Base-by-base conservation (phyloP, 1,284 basidiomycete species). In the Coriolopsis trogii region DNA sequence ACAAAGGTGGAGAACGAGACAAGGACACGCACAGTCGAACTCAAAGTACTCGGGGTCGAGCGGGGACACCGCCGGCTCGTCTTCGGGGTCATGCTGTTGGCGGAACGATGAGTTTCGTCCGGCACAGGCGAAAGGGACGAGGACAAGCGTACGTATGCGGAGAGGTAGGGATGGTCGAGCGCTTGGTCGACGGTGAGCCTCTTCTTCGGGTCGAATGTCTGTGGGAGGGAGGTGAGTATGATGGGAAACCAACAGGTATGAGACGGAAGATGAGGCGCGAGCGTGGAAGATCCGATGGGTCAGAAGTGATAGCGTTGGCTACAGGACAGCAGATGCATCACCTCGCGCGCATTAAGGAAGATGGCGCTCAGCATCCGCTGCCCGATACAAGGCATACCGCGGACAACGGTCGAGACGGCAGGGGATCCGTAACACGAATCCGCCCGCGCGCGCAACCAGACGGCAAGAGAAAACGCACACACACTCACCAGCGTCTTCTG, bases 201-300 rank as follows among this genome's bases (percentile, higher is more conserved):
- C 70, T 91, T 90, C 71, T 86, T 86, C 1, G 93, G 93, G 59
- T 95, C 93, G 66, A 96, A 90, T 20, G 89, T 91, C 78, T 81
- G 51, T 13, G 53, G 30, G 46, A 15, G 26, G 9, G 31, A 28
- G 30, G 42, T 25, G 48, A 23, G 23, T 33, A 36, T 26, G 39
- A 9, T 25, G 10, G 18, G 29, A 29, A 3, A 7, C 25, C 24
- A 25, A 46, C 28, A 52, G 50, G 29, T 29, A 48, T 49, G 34
- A 18, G 46, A 25, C 28, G 10, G 18, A 25, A 3, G 28, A 7
- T n/a, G 18, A 6, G 23, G 41, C 6, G 7, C 7, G 29, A 2
- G 16, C 21, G 41, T n/a, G n/a, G n/a, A n/a, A n/a, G n/a, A n/a
- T n/a, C n/a, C n/a, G n/a, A n/a, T n/a, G n/a, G n/a, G n/a, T n/a